Percentiles rank a stretch among this genome's conserved stretches.
Evolutionary conservation across 2,329 filamentous ascomycete species (phyloP).

Genomic region (Mariannaea elegans): DNA sequence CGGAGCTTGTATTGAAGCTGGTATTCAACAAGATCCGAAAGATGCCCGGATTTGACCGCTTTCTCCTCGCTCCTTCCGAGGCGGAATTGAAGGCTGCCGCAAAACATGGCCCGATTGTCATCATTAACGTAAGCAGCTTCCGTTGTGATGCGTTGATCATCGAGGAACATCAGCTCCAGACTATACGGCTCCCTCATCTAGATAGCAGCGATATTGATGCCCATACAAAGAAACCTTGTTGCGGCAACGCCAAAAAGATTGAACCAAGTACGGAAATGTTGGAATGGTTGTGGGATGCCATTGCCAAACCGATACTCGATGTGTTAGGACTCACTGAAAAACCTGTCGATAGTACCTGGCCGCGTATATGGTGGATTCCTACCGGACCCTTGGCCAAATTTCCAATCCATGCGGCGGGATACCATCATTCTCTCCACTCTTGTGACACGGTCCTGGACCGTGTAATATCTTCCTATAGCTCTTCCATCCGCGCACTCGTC

Average conservation of each 20-base stretch:
- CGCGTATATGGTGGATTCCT: slow-evolving; percentile 47
- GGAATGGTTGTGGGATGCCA: too few relatives aligned
- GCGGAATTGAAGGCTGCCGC: slow-evolving; percentile 33
- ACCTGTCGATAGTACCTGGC: slow-evolving; percentile 33
- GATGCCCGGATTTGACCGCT: slow-evolving; percentile 33
- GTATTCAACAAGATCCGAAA: not conserved
- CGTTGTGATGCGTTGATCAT: slow-evolving; percentile 45
- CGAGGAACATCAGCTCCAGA: slow-evolving; percentile 19
- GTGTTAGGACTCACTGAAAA: too few relatives aligned
- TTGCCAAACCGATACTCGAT: too few relatives aligned
- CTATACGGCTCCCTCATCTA: slow-evolving; percentile 25
- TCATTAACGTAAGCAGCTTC: slow-evolving; percentile 41
- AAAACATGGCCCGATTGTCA: slow-evolving; percentile 37
- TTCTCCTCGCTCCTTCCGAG: slow-evolving; percentile 33
- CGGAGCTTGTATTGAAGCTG: too few relatives aligned
- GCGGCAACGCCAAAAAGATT: too few relatives aligned
- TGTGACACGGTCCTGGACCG: slow-evolving; percentile 42
- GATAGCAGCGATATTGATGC: too few relatives aligned
- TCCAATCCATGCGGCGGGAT: slow-evolving; percentile 47
- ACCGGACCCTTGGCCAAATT: slow-evolving; percentile 42
- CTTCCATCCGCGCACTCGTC: too few relatives aligned
- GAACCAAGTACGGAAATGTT: too few relatives aligned
- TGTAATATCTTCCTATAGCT: slow-evolving; percentile 49
- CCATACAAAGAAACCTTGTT: too few relatives aligned
- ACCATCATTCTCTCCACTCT: slow-evolving; percentile 34